phyloP scores from a whole-genome alignment of 202 grass and related monocot genomes.

The Carex sylvatica region DNA sequence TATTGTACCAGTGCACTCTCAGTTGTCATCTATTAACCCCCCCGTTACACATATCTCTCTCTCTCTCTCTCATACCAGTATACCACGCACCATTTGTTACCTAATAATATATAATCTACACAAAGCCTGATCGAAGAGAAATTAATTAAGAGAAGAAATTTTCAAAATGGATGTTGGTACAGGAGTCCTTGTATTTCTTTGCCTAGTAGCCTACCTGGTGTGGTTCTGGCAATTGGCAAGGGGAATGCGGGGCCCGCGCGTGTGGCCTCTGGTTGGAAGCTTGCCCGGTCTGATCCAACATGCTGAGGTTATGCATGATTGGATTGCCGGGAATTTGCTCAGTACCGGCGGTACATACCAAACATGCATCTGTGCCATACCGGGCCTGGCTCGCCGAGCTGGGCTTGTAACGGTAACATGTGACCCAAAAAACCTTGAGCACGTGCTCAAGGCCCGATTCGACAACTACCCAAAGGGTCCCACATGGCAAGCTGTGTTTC shows the following conservation, averaged over 20 bases:
- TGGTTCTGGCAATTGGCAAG: slow-evolving; percentile 80
- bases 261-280: slow-evolving; percentile 81
- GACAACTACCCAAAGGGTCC: slow-evolving; percentile 99
- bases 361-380: slow-evolving; percentile 88
- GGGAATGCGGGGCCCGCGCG: slow-evolving; percentile 59
- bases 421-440: slow-evolving; percentile 86
- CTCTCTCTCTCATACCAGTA: too few relatives aligned
- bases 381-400: slow-evolving; percentile 55
- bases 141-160: not conserved
- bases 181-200: slow-evolving; percentile 37
- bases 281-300: slow-evolving; percentile 71
- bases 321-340: slow-evolving; percentile 76
- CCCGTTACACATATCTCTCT: not conserved
- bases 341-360: slow-evolving; percentile 65
- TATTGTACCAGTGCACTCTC: slow-evolving; percentile 1
- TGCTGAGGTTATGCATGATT: slow-evolving; percentile 88
- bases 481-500: slow-evolving; percentile 84
- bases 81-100: not conserved
- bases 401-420: slow-evolving; percentile 82
- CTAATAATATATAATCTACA: not conserved
- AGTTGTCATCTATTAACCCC: not conserved
- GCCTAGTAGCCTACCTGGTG: slow-evolving; percentile 45
- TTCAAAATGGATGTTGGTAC: slow-evolving; percentile 53
- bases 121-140: not conserved
- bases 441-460: slow-evolving; percentile 83